Percentiles rank a stretch among this genome's conserved stretches.
Conservation (phyloP, 495 filamentous ascomycete genomes). For the Podospora pseudopauciseta region DNA sequence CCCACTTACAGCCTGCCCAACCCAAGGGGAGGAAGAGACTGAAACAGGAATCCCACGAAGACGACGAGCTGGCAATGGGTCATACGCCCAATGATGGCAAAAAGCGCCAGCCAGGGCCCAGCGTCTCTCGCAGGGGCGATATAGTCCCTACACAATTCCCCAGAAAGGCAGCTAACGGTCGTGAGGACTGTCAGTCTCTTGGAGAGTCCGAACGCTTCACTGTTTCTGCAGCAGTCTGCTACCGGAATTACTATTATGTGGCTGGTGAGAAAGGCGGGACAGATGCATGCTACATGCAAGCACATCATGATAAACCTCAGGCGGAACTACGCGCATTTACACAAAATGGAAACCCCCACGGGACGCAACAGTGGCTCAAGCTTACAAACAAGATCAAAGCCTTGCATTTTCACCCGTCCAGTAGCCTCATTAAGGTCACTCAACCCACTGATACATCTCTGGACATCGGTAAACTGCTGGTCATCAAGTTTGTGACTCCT, state of each 20-base stretch:
- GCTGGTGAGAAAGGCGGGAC: not conserved
- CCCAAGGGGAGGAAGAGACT: constrained; percentile 15
- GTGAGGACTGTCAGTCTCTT: too few relatives aligned
- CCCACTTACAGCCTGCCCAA: not conserved
- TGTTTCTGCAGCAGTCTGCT: not conserved
- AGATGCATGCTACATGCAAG: not conserved
- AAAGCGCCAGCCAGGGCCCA: constrained; percentile 6
- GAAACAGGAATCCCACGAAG: not conserved
- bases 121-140: constrained; percentile 19
- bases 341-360: constrained; percentile 4
- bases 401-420: constrained; percentile 9
- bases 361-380: constrained; percentile 22
- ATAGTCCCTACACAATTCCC: constrained; percentile 13
- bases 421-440: constrained; percentile 18
- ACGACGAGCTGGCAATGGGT: constrained; percentile 6
- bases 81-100: not conserved
- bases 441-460: constrained; percentile 13
- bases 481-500: constrained; percentile 9
- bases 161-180: not conserved
- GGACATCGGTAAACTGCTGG: constrained; percentile 9
- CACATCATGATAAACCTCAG: not conserved
- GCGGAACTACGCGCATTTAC: constrained; percentile 21
- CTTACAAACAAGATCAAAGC: constrained; percentile 14
- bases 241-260: not conserved
- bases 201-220: not conserved